Evolutionary conservation across 441 rosid species (phyloP).

Genomic region (Corymbia calophylla): DNA sequence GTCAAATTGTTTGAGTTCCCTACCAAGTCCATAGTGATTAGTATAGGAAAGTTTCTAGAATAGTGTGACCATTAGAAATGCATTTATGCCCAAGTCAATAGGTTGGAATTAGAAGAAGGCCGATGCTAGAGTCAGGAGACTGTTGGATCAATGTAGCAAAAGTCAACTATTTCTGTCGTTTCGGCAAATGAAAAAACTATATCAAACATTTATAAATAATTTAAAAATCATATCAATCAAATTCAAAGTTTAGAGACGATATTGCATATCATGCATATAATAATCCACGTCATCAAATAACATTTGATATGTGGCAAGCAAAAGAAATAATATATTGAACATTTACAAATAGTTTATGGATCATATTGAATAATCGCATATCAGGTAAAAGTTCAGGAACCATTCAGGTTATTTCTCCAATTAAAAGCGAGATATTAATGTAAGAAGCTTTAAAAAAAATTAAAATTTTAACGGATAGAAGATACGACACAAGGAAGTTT

Average conservation of each 20-base stretch:
- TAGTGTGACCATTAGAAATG: neutral
- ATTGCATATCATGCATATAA: neutral
- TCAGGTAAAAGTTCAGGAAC: neutral
- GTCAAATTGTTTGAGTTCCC: neutral
- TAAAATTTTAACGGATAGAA: neutral
- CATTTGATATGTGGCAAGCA: too few relatives aligned
- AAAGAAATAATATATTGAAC: too few relatives aligned
- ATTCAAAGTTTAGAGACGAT: neutral
- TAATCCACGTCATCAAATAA: too few relatives aligned
- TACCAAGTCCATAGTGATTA: too few relatives aligned
- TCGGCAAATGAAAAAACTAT: neutral
- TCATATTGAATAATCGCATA: too few relatives aligned
- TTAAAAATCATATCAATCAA: accelerated
- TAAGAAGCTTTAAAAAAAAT: neutral
- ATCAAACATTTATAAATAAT: neutral
- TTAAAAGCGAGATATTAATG: neutral
- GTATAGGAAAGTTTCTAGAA: neutral
- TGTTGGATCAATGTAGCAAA: neutral
- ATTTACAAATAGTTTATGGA: too few relatives aligned
- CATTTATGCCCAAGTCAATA: neutral
- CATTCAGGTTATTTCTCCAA: neutral
- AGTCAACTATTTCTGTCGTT: neutral
- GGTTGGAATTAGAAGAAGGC: neutral
- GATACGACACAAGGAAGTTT: neutral
- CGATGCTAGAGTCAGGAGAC: neutral